Base-by-base conservation (phyloP, 495 filamentous ascomycete species). In the Talaromyces trachyspermus region DNA sequence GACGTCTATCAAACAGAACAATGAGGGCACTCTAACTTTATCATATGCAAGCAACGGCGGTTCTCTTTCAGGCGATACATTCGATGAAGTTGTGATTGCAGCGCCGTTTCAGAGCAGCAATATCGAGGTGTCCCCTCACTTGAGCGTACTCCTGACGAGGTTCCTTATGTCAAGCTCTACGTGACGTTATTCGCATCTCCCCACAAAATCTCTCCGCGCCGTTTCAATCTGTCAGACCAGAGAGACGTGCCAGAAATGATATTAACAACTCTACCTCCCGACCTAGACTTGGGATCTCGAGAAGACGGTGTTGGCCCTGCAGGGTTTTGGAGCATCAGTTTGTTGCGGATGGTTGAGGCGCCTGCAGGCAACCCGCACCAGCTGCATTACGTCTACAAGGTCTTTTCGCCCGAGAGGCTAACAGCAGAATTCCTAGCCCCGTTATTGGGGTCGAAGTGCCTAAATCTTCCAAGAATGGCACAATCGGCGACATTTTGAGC, bases 131-230 rank as follows among this genome's bases (percentile, higher is more conserved):
- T 62, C 67, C 2, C 71, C 78, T 60, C 66, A 1, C 66, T 82
- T 8, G 63, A 78, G 33, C 71, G 56, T 32, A 70, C 51, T 30
- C 88, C 76, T 41, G 86, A 89, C 50, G 55, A 76, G 14, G 87
- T 95, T 19, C 85, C 88, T 1, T 97, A 92, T 56, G 86, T 88
- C 1, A 75, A 71, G 7, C 70, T 96, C 0, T 82, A 95, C 54
- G 91, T 96, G 49, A 96, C 92, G 0, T 76, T 96, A 12, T 88
- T 97, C 56, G 76, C 91, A 4, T 86, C 88, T 4, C 80, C 86
- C 0, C 78, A 76, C 54, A 69, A 65, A 2, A 78, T 92, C 26
- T 83, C 80, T 44, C 74, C 85, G 0, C 57, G 51, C 5, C 85
- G 77, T 57, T 97, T 97, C 70, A 76, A 78, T 44, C 70, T 95